phyloP scores from a whole-genome alignment of 495 filamentous ascomycete species.

The Rhizodiscina lignyota region DNA sequence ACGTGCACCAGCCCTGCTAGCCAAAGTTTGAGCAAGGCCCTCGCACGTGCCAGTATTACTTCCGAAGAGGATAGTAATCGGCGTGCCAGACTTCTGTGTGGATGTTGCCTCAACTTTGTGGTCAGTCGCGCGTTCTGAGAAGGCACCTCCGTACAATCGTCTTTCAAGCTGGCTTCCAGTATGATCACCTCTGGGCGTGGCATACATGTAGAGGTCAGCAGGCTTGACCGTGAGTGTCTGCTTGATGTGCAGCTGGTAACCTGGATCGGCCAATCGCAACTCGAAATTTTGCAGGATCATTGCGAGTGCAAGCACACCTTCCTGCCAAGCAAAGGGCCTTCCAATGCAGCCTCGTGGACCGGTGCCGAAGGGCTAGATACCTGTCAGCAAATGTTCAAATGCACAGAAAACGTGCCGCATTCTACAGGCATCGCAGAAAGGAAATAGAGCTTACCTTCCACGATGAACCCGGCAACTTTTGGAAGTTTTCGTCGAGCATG shows the following conservation, averaged over 20 bases:
- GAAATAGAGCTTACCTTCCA: too few relatives aligned
- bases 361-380: too few relatives aligned
- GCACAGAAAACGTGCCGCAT: too few relatives aligned
- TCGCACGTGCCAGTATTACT: too few relatives aligned
- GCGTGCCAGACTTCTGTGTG: too few relatives aligned
- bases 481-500: constrained; percentile 46
- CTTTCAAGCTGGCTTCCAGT: too few relatives aligned
- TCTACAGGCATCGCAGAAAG: too few relatives aligned
- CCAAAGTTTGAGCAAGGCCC: constrained; percentile 47
- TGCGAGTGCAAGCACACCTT: constrained; percentile 33
- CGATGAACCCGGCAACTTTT: constrained; percentile 31
- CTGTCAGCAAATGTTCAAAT: too few relatives aligned
- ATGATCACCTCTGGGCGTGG: too few relatives aligned
- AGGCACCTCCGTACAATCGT: too few relatives aligned
- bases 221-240: constrained; percentile 67
- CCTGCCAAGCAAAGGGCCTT: constrained; percentile 48
- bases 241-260: constrained; percentile 48
- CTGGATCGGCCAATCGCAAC: constrained; percentile 35
- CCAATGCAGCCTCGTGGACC: constrained; percentile 36
- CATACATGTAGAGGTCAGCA: constrained; percentile 53
- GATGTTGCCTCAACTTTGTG: constrained; percentile 38
- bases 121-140: constrained; percentile 37
- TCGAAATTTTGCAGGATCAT: constrained; percentile 49
- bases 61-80: too few relatives aligned
- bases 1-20: constrained; percentile 36